Conservation (phyloP, 2,329 filamentous ascomycete genomes). For the Colletotrichum simmondsii region DNA sequence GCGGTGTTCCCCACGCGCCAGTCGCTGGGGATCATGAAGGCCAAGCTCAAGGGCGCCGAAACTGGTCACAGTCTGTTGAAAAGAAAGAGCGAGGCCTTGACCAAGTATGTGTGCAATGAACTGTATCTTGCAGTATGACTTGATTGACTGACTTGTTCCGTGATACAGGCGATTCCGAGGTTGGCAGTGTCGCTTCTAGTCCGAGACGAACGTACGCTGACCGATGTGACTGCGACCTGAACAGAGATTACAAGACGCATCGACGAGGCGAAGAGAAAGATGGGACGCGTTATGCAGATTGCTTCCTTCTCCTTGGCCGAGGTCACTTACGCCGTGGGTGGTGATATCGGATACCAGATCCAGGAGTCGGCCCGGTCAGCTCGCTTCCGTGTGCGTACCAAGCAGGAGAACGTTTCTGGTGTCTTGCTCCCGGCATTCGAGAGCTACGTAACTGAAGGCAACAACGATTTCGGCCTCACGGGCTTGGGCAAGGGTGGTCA, state of each 20-base stretch:
- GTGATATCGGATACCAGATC: slow-evolving; percentile 96
- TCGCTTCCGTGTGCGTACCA: slow-evolving; percentile 91
- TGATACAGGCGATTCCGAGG: slow-evolving; percentile 84
- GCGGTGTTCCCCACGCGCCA: slow-evolving; percentile 98
- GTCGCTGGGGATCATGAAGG: slow-evolving; percentile 96
- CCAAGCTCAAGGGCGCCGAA: slow-evolving; percentile 94
- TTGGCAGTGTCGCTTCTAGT: slow-evolving; percentile 47
- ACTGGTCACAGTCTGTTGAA: slow-evolving; percentile 95
- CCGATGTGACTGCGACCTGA: not conserved
- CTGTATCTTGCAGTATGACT: not conserved
- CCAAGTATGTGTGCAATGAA: slow-evolving; percentile 74
- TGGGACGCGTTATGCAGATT: slow-evolving; percentile 99
- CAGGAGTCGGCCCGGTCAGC: slow-evolving; percentile 95
- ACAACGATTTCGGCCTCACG: slow-evolving; percentile 95
- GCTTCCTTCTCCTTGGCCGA: slow-evolving; percentile 97
- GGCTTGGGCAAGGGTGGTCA: slow-evolving; percentile 97
- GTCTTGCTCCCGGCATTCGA: slow-evolving; percentile 95
- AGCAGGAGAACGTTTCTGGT: slow-evolving; percentile 98
- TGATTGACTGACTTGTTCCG: not conserved
- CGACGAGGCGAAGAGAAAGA: slow-evolving; percentile 98
- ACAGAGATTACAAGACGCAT: slow-evolving; percentile 95
- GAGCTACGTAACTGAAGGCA: slow-evolving; percentile 87
- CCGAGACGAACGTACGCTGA: not conserved
- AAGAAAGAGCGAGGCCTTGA: slow-evolving; percentile 97
- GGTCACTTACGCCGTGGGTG: slow-evolving; percentile 96